These are phyloP conservation scores for Stachybotrys echinatus DNA, from an alignment of 2,329 filamentous ascomycete species.

Conservation along the genomic window DNA sequence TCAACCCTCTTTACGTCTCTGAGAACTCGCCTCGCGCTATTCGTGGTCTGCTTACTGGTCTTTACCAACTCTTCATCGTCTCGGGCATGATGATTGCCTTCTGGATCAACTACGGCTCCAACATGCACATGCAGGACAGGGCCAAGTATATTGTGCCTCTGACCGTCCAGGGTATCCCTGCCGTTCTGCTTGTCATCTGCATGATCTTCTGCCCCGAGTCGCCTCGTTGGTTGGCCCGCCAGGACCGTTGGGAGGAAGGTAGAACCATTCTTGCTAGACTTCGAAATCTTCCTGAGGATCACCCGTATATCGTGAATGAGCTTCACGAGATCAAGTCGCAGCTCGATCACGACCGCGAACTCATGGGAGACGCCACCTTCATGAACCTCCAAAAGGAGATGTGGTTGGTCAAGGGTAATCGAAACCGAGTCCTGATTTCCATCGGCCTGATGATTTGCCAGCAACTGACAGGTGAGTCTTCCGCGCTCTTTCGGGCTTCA, in stretches of 20 bases:
- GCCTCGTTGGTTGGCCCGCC: constrained; percentile 51
- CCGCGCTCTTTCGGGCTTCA: background rate
- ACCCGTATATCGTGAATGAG: constrained; percentile 16
- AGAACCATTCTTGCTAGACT: constrained; percentile 10
- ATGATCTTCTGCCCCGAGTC: constrained; percentile 54
- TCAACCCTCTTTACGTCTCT: constrained; percentile 55
- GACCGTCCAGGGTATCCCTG: constrained; percentile 49
- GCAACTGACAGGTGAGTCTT: background rate
- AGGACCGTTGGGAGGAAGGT: constrained; percentile 48
- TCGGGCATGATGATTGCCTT: constrained; percentile 46
- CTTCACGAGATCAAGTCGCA: constrained; percentile 10
- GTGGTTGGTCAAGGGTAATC: constrained; percentile 6
- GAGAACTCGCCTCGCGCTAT: constrained; percentile 56
- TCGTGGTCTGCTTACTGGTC: constrained; percentile 52
- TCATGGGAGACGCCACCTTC: constrained; percentile 14
- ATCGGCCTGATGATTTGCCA: background rate
- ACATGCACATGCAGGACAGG: constrained; percentile 26
- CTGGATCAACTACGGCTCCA: constrained; percentile 48
- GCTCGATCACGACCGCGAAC: constrained; percentile 11
- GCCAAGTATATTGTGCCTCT: constrained; percentile 46
- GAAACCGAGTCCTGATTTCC: background rate
- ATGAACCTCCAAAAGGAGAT: constrained; percentile 15
- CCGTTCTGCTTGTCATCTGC: constrained; percentile 43
- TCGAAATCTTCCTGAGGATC: constrained; percentile 9
- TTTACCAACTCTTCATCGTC: constrained; percentile 55